phyloP scores from a whole-genome alignment of 176 grass and related monocot species.

The Musa beccarii region DNA sequence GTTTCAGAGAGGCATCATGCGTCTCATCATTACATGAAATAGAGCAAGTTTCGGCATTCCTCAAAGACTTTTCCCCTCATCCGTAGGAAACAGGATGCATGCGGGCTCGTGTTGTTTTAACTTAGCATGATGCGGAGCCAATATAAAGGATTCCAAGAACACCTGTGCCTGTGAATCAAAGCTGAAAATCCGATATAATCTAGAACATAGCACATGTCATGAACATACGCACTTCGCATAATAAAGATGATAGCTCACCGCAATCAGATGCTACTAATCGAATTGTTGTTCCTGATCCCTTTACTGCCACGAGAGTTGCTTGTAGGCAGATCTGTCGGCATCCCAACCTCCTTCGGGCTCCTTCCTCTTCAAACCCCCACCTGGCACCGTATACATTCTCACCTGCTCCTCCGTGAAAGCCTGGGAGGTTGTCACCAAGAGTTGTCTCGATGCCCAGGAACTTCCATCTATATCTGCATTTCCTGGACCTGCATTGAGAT shows the following conservation, averaged over 20 bases:
- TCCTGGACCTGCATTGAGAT: constrained; percentile 79
- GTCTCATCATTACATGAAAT: constrained; percentile 63
- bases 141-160: constrained; percentile 18
- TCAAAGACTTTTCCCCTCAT: constrained; percentile 32
- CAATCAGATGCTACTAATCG: constrained; percentile 18
- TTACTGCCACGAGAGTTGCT: constrained; percentile 62
- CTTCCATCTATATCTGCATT: constrained; percentile 50
- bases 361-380: constrained; percentile 64
- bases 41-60: constrained; percentile 28
- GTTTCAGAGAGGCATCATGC: constrained; percentile 35
- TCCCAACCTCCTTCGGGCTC: constrained; percentile 81
- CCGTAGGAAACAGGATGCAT: constrained; percentile 21
- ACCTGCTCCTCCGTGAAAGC: constrained; percentile 51
- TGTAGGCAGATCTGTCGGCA: constrained; percentile 55
- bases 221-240: background rate
- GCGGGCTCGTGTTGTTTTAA: constrained; percentile 25
- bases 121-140: constrained; percentile 5
- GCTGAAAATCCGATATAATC: constrained; percentile 7
- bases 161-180: constrained; percentile 34
- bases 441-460: constrained; percentile 37
- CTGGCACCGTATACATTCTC: constrained; percentile 46
- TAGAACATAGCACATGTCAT: background rate
- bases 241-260: constrained; percentile 16
- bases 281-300: constrained; percentile 1
- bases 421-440: constrained; percentile 40